Percentiles rank a stretch among this genome's conserved stretches.
These are phyloP conservation scores for Magnaporthiopsis poae DNA, from an alignment of 2,329 filamentous ascomycete genomes.

Conservation along the genomic window DNA sequence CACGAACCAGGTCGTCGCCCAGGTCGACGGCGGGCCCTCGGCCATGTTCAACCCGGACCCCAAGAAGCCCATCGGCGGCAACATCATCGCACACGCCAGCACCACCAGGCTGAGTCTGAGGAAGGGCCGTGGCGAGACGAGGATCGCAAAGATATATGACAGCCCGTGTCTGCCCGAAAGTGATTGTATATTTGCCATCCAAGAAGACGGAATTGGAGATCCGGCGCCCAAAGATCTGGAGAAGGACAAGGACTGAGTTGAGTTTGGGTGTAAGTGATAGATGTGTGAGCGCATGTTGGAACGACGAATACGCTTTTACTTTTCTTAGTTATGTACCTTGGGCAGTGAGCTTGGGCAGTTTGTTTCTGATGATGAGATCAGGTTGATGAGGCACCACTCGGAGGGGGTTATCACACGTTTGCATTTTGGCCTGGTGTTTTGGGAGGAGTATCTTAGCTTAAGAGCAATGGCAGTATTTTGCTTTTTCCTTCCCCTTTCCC, in stretches of 20 bases:
- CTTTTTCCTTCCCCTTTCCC: not conserved
- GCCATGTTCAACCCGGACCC: constrained; percentile 99
- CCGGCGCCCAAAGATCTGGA: constrained; percentile 91
- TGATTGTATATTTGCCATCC: constrained; percentile 93
- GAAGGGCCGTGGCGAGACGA: constrained; percentile 88
- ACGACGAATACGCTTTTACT: not conserved
- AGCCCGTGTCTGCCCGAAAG: constrained; percentile 94
- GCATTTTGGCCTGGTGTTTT: constrained; percentile 8
- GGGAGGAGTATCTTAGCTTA: not conserved
- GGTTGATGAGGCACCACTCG: not conserved
- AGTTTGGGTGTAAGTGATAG: not conserved
- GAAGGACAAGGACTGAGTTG: constrained; percentile 42
- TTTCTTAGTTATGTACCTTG: not conserved
- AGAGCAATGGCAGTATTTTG: constrained; percentile 1
- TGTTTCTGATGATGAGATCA: not conserved
- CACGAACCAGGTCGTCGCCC: constrained; percentile 95
- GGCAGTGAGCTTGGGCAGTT: not conserved
- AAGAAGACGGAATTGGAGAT: constrained; percentile 92
- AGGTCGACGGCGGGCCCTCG: constrained; percentile 90
- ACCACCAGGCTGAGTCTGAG: constrained; percentile 90
- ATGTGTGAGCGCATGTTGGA: not conserved
- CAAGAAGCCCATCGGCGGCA: constrained; percentile 97
- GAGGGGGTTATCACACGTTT: not conserved
- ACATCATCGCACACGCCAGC: constrained; percentile 96
- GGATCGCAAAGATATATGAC: constrained; percentile 98